These are phyloP conservation scores for Coniochaeta hoffmannii DNA, from an alignment of 2,329 filamentous ascomycete species.

Conservation along the genomic window DNA sequence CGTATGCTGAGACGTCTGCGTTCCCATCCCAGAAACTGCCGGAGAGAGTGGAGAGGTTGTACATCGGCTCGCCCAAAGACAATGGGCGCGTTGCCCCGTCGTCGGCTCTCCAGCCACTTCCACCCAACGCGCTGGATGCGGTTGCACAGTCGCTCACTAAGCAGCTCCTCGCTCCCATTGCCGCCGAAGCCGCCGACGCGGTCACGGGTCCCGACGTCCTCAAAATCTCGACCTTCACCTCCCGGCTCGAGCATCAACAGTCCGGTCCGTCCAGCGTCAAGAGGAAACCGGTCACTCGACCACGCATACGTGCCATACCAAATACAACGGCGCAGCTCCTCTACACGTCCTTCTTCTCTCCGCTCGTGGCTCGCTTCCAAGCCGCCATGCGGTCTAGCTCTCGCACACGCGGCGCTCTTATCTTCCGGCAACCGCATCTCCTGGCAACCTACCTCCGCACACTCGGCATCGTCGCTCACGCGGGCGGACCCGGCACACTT, in stretches of 20 bases:
- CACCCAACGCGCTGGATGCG: constrained; percentile 54
- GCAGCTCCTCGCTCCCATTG: constrained; percentile 72
- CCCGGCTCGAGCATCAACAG: constrained; percentile 48
- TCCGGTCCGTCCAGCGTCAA: constrained; percentile 15
- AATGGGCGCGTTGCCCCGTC: constrained; percentile 15
- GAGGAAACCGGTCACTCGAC: constrained; percentile 15
- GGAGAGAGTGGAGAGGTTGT: constrained; percentile 64
- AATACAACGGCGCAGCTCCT: constrained; percentile 77
- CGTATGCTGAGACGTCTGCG: constrained; percentile 37
- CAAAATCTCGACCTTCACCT: constrained; percentile 85
- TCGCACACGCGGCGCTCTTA: constrained; percentile 35
- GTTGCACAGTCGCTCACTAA: constrained; percentile 63
- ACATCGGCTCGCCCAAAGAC: constrained; percentile 33
- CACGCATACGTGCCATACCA: constrained; percentile 49
- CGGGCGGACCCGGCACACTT: constrained; percentile 72
- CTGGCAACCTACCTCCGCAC: constrained; percentile 81
- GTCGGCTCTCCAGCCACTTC: constrained; percentile 41
- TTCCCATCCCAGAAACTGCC: constrained; percentile 83
- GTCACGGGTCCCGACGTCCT: constrained; percentile 73
- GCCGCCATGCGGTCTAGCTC: constrained; percentile 42
- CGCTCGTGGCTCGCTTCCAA: constrained; percentile 74
- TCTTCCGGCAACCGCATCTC: constrained; percentile 68
- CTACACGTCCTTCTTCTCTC: constrained; percentile 74
- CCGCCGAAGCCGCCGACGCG: constrained; percentile 72
- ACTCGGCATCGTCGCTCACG: constrained; percentile 72